These are phyloP conservation scores for Venturia effusa DNA, from an alignment of 2,329 filamentous ascomycete species.

Conservation along the genomic window DNA sequence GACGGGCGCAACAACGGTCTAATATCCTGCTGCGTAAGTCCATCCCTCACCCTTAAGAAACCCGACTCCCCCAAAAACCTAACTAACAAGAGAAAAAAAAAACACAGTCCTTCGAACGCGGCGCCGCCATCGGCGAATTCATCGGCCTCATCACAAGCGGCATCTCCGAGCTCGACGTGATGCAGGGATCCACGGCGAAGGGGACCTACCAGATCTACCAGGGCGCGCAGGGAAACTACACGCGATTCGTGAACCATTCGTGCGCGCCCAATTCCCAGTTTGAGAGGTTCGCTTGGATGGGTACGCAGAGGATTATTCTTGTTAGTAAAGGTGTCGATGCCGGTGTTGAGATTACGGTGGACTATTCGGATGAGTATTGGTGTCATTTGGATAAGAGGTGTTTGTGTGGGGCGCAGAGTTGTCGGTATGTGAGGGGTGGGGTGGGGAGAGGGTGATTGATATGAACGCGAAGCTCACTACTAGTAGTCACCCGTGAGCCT, in stretches of 20 bases:
- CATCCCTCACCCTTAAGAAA: too few species aligned
- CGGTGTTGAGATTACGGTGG: slow-evolving; percentile 45
- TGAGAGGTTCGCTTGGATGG: slow-evolving; percentile 46
- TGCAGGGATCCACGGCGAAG: slow-evolving; percentile 28
- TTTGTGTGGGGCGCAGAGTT: slow-evolving; percentile 43
- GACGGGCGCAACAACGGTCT: slow-evolving; percentile 47
- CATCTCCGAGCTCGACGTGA: slow-evolving; percentile 42
- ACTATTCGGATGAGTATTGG: slow-evolving; percentile 50
- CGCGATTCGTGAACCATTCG: slow-evolving; percentile 48
- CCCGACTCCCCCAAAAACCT: too few species aligned
- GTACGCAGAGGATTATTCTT: slow-evolving; percentile 43
- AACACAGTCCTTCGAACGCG: slow-evolving; percentile 35
- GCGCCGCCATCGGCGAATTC: slow-evolving; percentile 44
- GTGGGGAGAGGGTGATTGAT: background rate
- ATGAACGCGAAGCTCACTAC: too few species aligned
- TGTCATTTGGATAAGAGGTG: slow-evolving; percentile 43
- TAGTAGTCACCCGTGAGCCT: too few species aligned
- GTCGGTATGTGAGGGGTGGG: slow-evolving; percentile 27
- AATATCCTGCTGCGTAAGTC: slow-evolving; percentile 26
- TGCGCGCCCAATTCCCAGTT: slow-evolving; percentile 48
- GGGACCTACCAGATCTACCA: slow-evolving; percentile 49
- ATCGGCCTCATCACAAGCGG: slow-evolving; percentile 44
- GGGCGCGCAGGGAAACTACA: slow-evolving; percentile 45
- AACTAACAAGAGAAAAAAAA: too few species aligned
- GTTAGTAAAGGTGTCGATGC: slow-evolving; percentile 45